phyloP scores from a whole-genome alignment of 1,284 basidiomycete species.

The Trichosporon sp. region DNA sequence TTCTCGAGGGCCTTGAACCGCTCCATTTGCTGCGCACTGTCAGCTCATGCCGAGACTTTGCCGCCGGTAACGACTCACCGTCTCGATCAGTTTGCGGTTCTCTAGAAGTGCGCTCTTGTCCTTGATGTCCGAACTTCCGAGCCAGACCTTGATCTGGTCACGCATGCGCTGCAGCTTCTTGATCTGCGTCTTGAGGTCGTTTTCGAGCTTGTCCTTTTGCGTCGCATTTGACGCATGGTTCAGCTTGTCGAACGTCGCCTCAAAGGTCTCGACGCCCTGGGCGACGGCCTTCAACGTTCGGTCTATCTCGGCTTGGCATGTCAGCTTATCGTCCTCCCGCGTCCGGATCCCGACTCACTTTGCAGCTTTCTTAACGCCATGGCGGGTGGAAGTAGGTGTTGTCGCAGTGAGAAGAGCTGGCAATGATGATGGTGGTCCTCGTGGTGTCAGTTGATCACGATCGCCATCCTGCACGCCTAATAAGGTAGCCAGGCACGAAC shows the following conservation, averaged over 20 bases:
- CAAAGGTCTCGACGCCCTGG: conserved; percentile 92
- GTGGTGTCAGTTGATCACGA: conserved; percentile 17
- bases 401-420: conserved; percentile 15
- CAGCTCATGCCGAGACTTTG: conserved; percentile 1
- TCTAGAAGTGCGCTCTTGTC: conserved; percentile 94
- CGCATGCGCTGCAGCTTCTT: conserved; percentile 98
- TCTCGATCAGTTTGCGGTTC: conserved; percentile 94
- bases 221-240: conserved; percentile 83
- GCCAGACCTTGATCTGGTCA: conserved; percentile 99
- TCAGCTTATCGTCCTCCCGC: conserved; percentile 1
- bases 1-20: conserved; percentile 99
- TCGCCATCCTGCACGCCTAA: conserved; percentile 4
- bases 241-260: conserved; percentile 96
- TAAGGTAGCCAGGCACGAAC: neutral
- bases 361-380: conserved; percentile 55
- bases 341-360: conserved; percentile 34
- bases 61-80: conserved; percentile 65
- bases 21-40: conserved; percentile 92
- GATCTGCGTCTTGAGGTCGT: conserved; percentile 94
- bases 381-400: neutral
- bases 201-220: conserved; percentile 95
- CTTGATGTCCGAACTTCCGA: conserved; percentile 97
- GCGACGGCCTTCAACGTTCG: conserved; percentile 91
- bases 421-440: conserved; percentile 13
- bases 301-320: conserved; percentile 82